phyloP scores from a whole-genome alignment of 495 filamentous ascomycete species.

The Neurospora intermedia region DNA sequence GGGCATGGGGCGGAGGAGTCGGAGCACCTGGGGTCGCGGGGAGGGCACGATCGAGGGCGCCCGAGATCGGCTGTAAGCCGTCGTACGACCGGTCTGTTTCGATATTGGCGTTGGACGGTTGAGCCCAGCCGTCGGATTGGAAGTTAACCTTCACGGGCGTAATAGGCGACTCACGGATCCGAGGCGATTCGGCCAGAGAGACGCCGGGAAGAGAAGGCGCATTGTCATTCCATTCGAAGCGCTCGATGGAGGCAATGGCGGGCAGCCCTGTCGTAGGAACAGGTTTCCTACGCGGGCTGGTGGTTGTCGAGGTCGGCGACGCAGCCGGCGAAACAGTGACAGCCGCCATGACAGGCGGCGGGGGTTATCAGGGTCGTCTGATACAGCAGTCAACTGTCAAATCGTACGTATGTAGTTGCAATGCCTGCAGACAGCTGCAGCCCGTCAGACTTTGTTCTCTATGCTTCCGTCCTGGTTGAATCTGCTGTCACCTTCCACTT shows the following conservation, averaged over 20 bases:
- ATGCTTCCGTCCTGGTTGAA: background rate
- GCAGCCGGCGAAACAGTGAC: slow-evolving; percentile 27
- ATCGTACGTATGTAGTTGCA: background rate
- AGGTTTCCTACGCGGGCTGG: slow-evolving; percentile 34
- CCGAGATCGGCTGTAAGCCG: background rate
- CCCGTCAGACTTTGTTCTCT: background rate
- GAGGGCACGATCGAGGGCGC: slow-evolving; percentile 18
- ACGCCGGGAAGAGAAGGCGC: slow-evolving; percentile 22
- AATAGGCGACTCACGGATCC: slow-evolving; percentile 26
- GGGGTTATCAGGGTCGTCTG: background rate
- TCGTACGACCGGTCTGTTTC: slow-evolving; percentile 18
- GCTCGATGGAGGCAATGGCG: slow-evolving; percentile 9
- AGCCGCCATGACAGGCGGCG: slow-evolving; percentile 33
- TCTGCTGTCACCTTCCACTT: background rate
- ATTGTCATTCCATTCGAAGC: slow-evolving; percentile 25
- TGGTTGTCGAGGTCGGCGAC: slow-evolving; percentile 21
- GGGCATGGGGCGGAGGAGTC: slow-evolving; percentile 28
- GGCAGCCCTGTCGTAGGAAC: slow-evolving; percentile 22
- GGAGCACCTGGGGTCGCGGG: slow-evolving; percentile 27
- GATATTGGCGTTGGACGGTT: slow-evolving; percentile 31
- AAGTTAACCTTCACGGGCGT: slow-evolving; percentile 34
- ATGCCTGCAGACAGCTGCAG: background rate
- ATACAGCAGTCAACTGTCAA: background rate
- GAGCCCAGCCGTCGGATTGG: slow-evolving; percentile 30
- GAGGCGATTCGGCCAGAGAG: slow-evolving; percentile 20